Evolutionary conservation across 768 basidiomycete genomes (phyloP).

Genomic region (Kwoniella heveanensis): DNA sequence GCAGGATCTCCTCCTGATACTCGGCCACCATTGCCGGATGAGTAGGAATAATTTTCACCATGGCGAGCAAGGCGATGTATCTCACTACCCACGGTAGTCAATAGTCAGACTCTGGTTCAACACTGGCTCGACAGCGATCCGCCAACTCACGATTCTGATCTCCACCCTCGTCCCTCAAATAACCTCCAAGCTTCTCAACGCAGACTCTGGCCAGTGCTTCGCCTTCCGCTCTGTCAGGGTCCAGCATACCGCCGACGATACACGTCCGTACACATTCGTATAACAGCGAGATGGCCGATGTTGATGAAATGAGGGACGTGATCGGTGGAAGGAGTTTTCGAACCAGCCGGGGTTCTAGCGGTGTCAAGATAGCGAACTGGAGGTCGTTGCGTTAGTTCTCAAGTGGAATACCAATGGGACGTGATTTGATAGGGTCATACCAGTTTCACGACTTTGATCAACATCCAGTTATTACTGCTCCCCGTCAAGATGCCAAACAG

Average conservation of each 20-base stretch:
- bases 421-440: too few species aligned
- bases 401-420: constrained; percentile 45
- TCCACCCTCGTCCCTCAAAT: constrained; percentile 72
- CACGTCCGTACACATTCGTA: constrained; percentile 99
- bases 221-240: constrained; percentile 64
- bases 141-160: constrained; percentile 99
- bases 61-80: constrained; percentile 91
- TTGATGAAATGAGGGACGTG: constrained; percentile 91
- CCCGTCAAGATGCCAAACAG: constrained; percentile 90
- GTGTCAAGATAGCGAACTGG: constrained; percentile 90
- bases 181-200: constrained; percentile 88
- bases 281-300: constrained; percentile 88
- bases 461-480: constrained; percentile 98
- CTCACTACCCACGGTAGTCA: constrained; percentile 66
- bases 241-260: constrained; percentile 94
- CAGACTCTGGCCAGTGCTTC: constrained; percentile 80
- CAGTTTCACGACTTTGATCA: constrained; percentile 97
- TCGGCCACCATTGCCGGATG: constrained; percentile 86
- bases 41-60: constrained; percentile 92
- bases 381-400: not conserved
- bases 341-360: constrained; percentile 87
- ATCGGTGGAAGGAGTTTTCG: constrained; percentile 92
- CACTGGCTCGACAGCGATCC: too few species aligned
- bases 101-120: too few species aligned
- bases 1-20: constrained; percentile 86